Base-by-base conservation (phyloP, 345 rosid species). In the Eucalyptus sp. region DNA sequence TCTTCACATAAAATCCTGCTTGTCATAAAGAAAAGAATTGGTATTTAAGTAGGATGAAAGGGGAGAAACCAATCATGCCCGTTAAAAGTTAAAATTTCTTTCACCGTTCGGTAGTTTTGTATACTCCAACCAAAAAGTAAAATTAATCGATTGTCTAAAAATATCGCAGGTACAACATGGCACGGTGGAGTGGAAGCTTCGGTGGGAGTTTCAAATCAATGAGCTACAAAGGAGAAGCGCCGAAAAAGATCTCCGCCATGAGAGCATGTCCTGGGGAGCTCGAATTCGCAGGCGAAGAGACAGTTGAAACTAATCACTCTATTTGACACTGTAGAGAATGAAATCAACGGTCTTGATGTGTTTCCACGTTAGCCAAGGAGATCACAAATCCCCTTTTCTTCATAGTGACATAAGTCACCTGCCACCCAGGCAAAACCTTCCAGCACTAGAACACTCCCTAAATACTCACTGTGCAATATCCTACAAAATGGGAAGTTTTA, bases 131-230 rank as follows among this genome's bases (percentile, higher is more conserved):
- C 84, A 0, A 10, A 20, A 41, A 2, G 16, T 76, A 10, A 10
- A 20, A 25, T 20, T 41, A 41, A 22, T 76, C 6, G 2, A 43
- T 76, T 76, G 83, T 10, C 15, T 12, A 12, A 13, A 64, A 64
- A 41, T 37, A 2, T 41, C 29, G 10, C 90, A 90, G 93, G 91
- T 3, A 18, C 84, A 46, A 22, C 66, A 81, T 13, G 79, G n/a
- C 84, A 9, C 48, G 52, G 31, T 51, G 49, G 90, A 86, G 64
- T 90, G 93, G 89, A 86, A 86, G 88, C 16, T 54, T 7, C 88
- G 33, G 22, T 90, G 92, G 93, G 25, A 80, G 85, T 80, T 90
- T 90, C 93, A 91, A 88, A 62, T 91, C 5, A 17, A 81, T 31
- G 90, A 89, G 87, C 89, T 90, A 66, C 51, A 86, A 76, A 88